These are phyloP conservation scores for Asclepias syriaca DNA, from an alignment of 257 asterid species.

Conservation along the genomic window DNA sequence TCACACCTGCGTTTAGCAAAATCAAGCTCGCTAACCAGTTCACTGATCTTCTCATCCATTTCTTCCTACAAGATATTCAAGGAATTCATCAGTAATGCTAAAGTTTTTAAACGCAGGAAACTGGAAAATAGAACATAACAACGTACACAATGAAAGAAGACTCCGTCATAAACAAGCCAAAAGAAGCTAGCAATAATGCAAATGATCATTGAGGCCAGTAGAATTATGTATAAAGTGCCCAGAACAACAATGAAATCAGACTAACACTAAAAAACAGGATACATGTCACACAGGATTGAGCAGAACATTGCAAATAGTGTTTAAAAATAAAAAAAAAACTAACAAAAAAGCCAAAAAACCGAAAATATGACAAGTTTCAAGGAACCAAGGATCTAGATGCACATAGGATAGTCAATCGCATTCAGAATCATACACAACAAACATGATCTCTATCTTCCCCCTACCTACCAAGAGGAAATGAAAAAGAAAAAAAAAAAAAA, in stretches of 20 bases:
- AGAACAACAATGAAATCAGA: neutral
- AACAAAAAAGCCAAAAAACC: neutral
- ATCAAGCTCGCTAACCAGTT: conserved; percentile 59
- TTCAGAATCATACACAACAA: neutral
- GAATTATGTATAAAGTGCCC: neutral
- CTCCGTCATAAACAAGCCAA: neutral
- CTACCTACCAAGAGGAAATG: too few species aligned
- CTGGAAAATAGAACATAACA: neutral
- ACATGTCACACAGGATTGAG: neutral
- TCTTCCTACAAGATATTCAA: conserved; percentile 49
- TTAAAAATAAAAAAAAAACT: neutral
- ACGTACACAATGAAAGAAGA: neutral
- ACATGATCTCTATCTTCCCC: neutral
- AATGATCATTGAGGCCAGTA: neutral
- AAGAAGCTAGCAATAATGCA: neutral
- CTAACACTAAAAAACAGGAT: neutral
- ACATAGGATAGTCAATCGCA: neutral
- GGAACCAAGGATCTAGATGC: neutral
- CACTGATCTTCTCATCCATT: conserved; percentile 65
- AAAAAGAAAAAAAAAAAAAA: too few species aligned
- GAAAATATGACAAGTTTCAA: neutral
- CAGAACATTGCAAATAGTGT: neutral
- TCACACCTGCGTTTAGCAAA: conserved; percentile 72
- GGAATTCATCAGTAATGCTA: neutral
- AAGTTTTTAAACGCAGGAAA: neutral